Conservation (phyloP, 139 green algal species). For the Mesotaenium endlicherianum region DNA sequence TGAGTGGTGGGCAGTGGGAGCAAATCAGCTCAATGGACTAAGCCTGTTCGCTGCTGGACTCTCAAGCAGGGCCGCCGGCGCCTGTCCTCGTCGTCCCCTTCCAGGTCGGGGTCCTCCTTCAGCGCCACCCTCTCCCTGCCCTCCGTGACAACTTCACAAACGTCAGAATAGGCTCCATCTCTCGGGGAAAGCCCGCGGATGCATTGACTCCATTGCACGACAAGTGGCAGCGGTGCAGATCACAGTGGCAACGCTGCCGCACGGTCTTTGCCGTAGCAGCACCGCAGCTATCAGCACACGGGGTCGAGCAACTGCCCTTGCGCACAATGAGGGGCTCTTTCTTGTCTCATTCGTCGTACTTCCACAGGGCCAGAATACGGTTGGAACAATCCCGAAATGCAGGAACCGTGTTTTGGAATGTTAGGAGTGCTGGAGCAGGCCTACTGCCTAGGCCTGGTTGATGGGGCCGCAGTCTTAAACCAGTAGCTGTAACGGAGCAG, state of each 20-base stretch:
- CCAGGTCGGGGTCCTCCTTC: background rate
- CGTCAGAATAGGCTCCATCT: background rate
- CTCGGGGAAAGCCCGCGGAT: background rate
- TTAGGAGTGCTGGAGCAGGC: background rate
- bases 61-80: too few relatives aligned
- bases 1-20: too few relatives aligned
- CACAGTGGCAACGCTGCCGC: background rate
- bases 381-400: too few relatives aligned
- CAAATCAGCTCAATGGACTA: too few relatives aligned
- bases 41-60: too few relatives aligned
- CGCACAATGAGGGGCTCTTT: too few relatives aligned
- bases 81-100: background rate
- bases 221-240: background rate
- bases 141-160: background rate
- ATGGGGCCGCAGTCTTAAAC: background rate
- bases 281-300: too few relatives aligned
- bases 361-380: too few relatives aligned
- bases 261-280: too few relatives aligned
- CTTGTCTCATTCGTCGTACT: too few relatives aligned
- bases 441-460: background rate
- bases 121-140: background rate
- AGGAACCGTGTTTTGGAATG: background rate
- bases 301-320: too few relatives aligned
- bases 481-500: background rate
- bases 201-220: background rate